Percentiles rank a stretch among this genome's conserved stretches.
Evolutionary conservation across 2,329 filamentous ascomycete species (phyloP).

Genomic region (Annulohypoxylon truncatum): DNA sequence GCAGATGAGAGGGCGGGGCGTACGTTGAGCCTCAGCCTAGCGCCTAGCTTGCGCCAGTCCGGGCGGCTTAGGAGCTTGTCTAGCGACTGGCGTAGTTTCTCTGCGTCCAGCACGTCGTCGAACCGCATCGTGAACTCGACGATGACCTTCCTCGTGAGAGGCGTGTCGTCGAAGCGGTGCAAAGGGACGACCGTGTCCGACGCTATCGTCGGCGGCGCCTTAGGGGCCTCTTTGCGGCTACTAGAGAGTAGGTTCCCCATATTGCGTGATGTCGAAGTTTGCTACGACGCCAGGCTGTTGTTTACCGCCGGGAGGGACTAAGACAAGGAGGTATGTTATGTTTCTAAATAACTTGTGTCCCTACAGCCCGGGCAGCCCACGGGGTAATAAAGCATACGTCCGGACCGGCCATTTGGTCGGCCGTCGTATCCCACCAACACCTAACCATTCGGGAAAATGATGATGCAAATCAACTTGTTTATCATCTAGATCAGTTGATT

Average conservation of each 20-base stretch:
- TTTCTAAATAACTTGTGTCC: constrained; percentile 13
- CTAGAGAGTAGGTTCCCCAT: constrained; percentile 32
- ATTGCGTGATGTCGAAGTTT: constrained; percentile 5
- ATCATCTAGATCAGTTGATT: constrained; percentile 16
- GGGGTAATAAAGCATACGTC: constrained; percentile 24
- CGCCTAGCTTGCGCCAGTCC: constrained; percentile 60
- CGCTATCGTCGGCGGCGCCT: constrained; percentile 25
- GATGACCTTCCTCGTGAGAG: constrained; percentile 34
- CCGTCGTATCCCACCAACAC: constrained; percentile 5
- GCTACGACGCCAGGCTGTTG: constrained; percentile 16
- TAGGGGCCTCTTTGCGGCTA: background rate
- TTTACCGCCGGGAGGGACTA: constrained; percentile 3
- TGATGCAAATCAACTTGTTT: constrained; percentile 23
- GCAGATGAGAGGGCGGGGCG: background rate
- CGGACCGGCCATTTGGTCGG: constrained; percentile 14
- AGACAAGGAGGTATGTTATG: constrained; percentile 8
- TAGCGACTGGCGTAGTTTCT: constrained; percentile 53
- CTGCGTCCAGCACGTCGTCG: constrained; percentile 54
- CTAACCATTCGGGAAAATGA: constrained; percentile 23
- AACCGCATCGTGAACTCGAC: constrained; percentile 38
- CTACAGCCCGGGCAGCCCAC: constrained; percentile 18
- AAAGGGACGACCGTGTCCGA: constrained; percentile 36
- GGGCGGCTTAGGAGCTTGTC: constrained; percentile 54
- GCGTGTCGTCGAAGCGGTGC: constrained; percentile 34
- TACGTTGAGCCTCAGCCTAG: constrained; percentile 57